phyloP scores from a whole-genome alignment of 179 eudicot species.

The Amaranthus tricolor region DNA sequence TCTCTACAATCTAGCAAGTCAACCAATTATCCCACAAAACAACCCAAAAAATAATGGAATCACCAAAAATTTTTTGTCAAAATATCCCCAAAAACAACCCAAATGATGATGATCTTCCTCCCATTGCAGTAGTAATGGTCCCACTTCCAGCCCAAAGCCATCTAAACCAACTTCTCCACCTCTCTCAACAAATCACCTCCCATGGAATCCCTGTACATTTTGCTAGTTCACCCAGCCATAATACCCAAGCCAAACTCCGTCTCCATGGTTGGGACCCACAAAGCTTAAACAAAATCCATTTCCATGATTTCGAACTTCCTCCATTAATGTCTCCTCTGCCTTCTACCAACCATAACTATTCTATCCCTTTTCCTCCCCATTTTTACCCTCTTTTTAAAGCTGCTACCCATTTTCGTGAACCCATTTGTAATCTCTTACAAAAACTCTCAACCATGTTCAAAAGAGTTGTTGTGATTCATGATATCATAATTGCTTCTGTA shows the following conservation, averaged over 20 bases:
- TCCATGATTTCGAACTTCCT: constrained; percentile 38
- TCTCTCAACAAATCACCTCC: constrained; percentile 28
- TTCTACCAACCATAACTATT: constrained; percentile 15
- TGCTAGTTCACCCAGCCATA: not conserved
- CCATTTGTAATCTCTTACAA: constrained; percentile 24
- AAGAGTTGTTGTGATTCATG: constrained; percentile 41
- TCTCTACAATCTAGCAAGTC: no score
- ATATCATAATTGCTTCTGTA: constrained; percentile 38
- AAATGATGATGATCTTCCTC: no score
- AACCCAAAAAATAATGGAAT: no score
- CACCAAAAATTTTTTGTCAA: no score
- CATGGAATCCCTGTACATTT: constrained; percentile 27
- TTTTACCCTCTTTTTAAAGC: constrained; percentile 37
- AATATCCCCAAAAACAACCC: no score
- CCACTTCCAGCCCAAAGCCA: constrained; percentile 39
- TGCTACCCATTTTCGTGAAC: constrained; percentile 29
- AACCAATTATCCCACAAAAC: no score
- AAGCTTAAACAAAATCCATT: constrained; percentile 18
- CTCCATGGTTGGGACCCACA: constrained; percentile 25
- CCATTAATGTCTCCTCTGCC: constrained; percentile 28
- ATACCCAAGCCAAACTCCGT: constrained; percentile 35
- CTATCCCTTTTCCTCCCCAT: constrained; percentile 35
- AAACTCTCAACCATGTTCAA: constrained; percentile 1
- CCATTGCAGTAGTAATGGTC: constrained; percentile 27
- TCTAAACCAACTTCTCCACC: constrained; percentile 39